phyloP scores from a whole-genome alignment of 345 rosid genomes.

The Eucalyptus sideroxylon region DNA sequence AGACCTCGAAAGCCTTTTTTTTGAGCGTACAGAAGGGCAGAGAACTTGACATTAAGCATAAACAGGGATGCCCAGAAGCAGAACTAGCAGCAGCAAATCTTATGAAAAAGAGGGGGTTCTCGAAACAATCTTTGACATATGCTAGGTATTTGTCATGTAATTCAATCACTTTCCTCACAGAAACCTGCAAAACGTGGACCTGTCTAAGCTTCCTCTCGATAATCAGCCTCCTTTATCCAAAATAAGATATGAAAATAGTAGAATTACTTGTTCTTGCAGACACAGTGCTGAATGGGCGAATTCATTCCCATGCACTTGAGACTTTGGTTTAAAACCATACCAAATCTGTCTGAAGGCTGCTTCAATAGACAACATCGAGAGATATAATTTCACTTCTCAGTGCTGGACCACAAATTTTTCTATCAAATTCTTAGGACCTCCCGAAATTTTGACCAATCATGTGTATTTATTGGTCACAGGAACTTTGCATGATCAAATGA shows the following conservation, averaged over 20 bases:
- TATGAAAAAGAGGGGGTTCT: slow-evolving; percentile 68
- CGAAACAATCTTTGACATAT: slow-evolving; percentile 55
- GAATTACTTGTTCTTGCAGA: slow-evolving; percentile 42
- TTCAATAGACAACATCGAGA: background rate
- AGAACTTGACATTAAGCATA: background rate
- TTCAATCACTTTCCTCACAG: slow-evolving; percentile 60
- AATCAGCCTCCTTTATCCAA: background rate
- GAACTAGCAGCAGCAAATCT: slow-evolving; percentile 10
- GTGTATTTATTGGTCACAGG: background rate
- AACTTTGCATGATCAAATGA: background rate
- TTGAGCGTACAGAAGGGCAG: slow-evolving; percentile 21
- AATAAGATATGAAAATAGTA: background rate
- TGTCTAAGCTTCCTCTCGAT: background rate
- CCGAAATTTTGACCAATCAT: background rate
- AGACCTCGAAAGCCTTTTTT: slow-evolving; percentile 59
- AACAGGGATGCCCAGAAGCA: background rate
- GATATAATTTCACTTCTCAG: background rate
- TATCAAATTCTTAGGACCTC: background rate
- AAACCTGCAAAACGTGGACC: slow-evolving; percentile 35
- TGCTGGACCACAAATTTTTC: background rate
- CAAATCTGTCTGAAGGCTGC: background rate
- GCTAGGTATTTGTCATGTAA: slow-evolving; percentile 75
- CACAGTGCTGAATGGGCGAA: background rate
- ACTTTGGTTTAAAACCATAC: background rate
- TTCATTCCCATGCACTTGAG: background rate